Conservation (phyloP, 495 filamentous ascomycete species). For the Aspergillus leporis region DNA sequence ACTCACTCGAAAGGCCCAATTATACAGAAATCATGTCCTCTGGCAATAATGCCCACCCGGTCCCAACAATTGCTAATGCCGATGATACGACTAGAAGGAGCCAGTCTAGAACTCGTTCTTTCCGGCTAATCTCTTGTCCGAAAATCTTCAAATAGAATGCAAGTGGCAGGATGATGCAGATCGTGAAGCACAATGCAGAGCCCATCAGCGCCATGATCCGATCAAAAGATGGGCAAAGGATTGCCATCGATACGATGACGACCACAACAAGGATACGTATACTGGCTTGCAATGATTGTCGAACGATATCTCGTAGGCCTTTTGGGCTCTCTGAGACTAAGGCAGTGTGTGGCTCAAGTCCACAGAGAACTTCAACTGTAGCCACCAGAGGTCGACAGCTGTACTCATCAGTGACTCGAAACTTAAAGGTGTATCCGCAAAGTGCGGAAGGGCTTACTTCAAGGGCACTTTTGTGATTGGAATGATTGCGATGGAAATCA, state of each 20-base stretch:
- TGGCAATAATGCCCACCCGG: slow-evolving; percentile 85
- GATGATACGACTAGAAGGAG: slow-evolving; percentile 67
- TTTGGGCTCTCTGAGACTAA: slow-evolving; percentile 36
- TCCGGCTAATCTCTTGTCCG: slow-evolving; percentile 65
- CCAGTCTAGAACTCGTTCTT: slow-evolving; percentile 68
- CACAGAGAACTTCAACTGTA: slow-evolving; percentile 77
- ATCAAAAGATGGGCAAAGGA: slow-evolving; percentile 87
- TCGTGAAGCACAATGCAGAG: slow-evolving; percentile 86
- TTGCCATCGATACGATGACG: slow-evolving; percentile 66
- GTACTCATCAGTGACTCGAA: slow-evolving; percentile 19
- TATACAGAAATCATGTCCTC: slow-evolving; percentile 51
- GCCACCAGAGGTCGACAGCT: slow-evolving; percentile 82
- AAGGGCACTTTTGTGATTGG: slow-evolving; percentile 93
- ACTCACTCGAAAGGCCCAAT: slow-evolving; percentile 9
- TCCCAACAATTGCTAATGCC: slow-evolving; percentile 72
- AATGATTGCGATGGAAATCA: slow-evolving; percentile 85
- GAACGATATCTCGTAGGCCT: slow-evolving; percentile 57
- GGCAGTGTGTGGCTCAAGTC: slow-evolving; percentile 52
- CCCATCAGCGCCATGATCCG: slow-evolving; percentile 94
- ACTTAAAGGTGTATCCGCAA: not conserved
- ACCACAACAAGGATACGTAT: slow-evolving; percentile 61
- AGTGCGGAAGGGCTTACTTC: slow-evolving; percentile 55
- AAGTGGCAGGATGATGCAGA: slow-evolving; percentile 87
- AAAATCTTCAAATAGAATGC: slow-evolving; percentile 94
- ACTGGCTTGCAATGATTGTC: slow-evolving; percentile 54